Percentiles rank a stretch among this genome's conserved stretches.
phyloP scores from a whole-genome alignment of 2,329 filamentous ascomycete genomes.

The Cladophialophora psammophila region DNA sequence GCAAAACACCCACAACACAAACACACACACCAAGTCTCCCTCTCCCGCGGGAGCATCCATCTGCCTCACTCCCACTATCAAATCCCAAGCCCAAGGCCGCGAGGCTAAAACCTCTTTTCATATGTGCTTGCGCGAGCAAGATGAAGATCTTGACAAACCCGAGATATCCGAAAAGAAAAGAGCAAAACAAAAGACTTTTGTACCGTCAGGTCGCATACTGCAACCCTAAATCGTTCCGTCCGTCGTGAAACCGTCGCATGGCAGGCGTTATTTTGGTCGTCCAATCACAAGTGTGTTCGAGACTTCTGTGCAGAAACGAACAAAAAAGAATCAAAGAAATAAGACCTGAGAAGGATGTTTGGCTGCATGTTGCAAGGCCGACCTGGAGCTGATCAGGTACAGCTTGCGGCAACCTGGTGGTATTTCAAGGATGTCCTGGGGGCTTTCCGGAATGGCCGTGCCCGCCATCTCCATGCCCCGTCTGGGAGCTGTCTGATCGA shows the following conservation, averaged over 20 bases:
- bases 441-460: constrained; percentile 31
- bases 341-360: not conserved
- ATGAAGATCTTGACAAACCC: not conserved
- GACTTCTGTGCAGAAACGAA: not conserved
- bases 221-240: not conserved
- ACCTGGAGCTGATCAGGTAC: not conserved
- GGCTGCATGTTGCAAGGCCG: not conserved
- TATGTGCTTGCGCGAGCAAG: constrained; percentile 1
- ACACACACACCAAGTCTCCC: not conserved
- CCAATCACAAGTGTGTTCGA: not conserved
- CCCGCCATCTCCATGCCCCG: constrained; percentile 17
- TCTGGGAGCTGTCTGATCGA: constrained; percentile 29
- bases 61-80: not conserved
- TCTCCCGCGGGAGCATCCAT: not conserved
- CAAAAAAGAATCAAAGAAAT: not conserved
- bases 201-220: not conserved
- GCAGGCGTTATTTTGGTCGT: not conserved
- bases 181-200: not conserved
- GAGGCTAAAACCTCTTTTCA: not conserved
- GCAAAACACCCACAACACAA: not conserved
- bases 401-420: not conserved
- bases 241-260: not conserved
- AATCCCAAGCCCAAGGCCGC: not conserved
- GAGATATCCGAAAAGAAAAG: not conserved
- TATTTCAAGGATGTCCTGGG: constrained; percentile 36